Percentiles rank a stretch among this genome's conserved stretches.
Conservation (phyloP, 2,329 filamentous ascomycete genomes). For the Pseudogymnoascus sp. region DNA sequence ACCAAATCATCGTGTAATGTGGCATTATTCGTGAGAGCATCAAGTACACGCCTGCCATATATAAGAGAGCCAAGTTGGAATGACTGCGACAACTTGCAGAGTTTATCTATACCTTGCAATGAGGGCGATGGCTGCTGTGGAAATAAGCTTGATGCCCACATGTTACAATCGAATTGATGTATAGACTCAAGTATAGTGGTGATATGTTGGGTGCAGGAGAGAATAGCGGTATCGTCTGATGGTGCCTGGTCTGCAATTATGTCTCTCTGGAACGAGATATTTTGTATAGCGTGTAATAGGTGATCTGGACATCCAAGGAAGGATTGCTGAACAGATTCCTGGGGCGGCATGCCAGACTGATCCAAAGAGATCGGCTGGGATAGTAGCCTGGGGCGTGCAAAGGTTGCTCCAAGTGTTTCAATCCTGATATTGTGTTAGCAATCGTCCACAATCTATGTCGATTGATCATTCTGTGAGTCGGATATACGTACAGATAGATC, state of each 20-base stretch:
- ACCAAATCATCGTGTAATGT: constrained; percentile 18
- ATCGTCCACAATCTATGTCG: neutral
- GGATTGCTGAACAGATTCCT: constrained; percentile 28
- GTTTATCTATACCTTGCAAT: constrained; percentile 16
- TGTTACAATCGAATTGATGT: neutral
- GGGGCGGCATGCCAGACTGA: constrained; percentile 13
- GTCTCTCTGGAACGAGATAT: constrained; percentile 9
- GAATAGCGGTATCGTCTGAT: neutral
- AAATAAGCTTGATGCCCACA: neutral
- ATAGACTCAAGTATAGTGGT: neutral
- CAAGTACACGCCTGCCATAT: constrained; percentile 28
- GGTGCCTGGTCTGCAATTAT: neutral
- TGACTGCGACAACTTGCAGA: constrained; percentile 24
- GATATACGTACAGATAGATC: constrained; percentile 31
- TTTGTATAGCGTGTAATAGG: constrained; percentile 20
- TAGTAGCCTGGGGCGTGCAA: constrained; percentile 27
- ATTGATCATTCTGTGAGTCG: constrained; percentile 29
- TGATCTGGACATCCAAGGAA: constrained; percentile 32
- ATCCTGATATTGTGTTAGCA: constrained; percentile 20
- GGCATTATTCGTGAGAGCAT: constrained; percentile 16
- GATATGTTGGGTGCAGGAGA: constrained; percentile 2
- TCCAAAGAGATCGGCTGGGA: constrained; percentile 19
- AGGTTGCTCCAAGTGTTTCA: constrained; percentile 28
- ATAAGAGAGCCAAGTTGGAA: constrained; percentile 27
- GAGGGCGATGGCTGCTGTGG: constrained; percentile 11